These are phyloP conservation scores for Carnegiea gigantea DNA, from an alignment of 179 eudicot genomes.

Conservation along the genomic window DNA sequence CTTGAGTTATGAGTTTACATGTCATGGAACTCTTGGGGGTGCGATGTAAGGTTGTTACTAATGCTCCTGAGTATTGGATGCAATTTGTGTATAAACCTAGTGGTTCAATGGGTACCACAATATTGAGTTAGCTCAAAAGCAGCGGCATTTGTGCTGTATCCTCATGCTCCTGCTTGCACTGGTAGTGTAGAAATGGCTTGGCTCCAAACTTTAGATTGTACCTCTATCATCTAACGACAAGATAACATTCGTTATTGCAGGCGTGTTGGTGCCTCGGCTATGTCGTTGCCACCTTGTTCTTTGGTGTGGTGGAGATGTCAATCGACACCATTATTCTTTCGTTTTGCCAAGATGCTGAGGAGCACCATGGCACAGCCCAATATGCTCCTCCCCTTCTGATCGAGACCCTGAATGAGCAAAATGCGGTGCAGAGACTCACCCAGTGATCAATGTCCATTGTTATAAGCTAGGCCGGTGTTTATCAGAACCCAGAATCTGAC, in stretches of 20 bases:
- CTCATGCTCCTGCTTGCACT: too few relatives aligned
- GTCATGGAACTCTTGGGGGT: too few relatives aligned
- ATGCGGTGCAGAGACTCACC: slow-evolving; percentile 83
- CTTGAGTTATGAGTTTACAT: too few relatives aligned
- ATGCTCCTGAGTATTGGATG: too few relatives aligned
- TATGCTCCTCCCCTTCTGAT: slow-evolving; percentile 95
- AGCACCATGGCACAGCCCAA: slow-evolving; percentile 95
- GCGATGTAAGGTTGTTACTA: too few relatives aligned
- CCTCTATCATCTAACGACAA: background rate
- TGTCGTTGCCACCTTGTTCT: slow-evolving; percentile 85
- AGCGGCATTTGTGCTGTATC: too few relatives aligned
- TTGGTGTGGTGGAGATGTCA: slow-evolving; percentile 92
- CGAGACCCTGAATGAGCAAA: slow-evolving; percentile 80
- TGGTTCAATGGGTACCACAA: too few relatives aligned
- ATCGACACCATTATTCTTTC: slow-evolving; percentile 92
- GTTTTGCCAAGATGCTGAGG: slow-evolving; percentile 93
- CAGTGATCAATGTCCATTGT: slow-evolving; percentile 35
- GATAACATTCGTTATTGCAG: slow-evolving; percentile 35
- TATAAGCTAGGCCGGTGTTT: background rate
- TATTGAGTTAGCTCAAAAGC: too few relatives aligned
- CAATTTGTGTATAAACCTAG: too few relatives aligned
- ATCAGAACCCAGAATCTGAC: background rate
- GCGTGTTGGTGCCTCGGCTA: slow-evolving; percentile 87
- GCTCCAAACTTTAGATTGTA: background rate
- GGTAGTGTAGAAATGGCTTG: too few relatives aligned